Percentiles rank a stretch among this genome's conserved stretches.
phyloP scores from a whole-genome alignment of 805 yeast genomes.

The Torulaspora microellipsoides region DNA sequence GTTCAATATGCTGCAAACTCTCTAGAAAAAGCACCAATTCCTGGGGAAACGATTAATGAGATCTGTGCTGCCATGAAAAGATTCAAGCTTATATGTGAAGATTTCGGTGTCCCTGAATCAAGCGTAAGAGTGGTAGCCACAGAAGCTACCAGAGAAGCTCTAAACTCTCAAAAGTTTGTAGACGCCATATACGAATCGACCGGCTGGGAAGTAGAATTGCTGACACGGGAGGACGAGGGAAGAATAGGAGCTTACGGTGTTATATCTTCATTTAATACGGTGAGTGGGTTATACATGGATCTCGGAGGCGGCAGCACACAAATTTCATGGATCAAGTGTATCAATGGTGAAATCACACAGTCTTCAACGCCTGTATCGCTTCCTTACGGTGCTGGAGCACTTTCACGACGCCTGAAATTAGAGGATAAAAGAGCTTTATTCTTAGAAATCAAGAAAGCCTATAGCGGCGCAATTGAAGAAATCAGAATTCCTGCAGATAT shows the following conservation, averaged over 20 bases:
- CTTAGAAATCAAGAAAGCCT: slow-evolving; percentile 49
- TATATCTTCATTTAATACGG: slow-evolving; percentile 63
- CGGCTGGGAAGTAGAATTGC: slow-evolving; percentile 59
- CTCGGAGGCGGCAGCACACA: slow-evolving; percentile 70
- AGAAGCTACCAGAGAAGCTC: slow-evolving; percentile 68
- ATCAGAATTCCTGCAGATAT: slow-evolving; percentile 52
- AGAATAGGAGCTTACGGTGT: slow-evolving; percentile 67
- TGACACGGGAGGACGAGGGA: slow-evolving; percentile 63
- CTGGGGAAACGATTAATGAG: slow-evolving; percentile 52
- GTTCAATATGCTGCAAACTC: slow-evolving; percentile 45
- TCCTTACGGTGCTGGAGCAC: slow-evolving; percentile 72
- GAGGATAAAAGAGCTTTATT: slow-evolving; percentile 49
- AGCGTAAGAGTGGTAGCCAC: slow-evolving; percentile 68
- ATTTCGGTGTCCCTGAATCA: slow-evolving; percentile 61
- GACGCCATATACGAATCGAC: slow-evolving; percentile 52
- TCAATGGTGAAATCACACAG: slow-evolving; percentile 50
- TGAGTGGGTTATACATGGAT: slow-evolving; percentile 67
- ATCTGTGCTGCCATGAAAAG: slow-evolving; percentile 61
- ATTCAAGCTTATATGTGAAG: slow-evolving; percentile 64
- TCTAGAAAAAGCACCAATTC: slow-evolving; percentile 47
- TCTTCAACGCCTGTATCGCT: slow-evolving; percentile 56
- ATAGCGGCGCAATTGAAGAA: slow-evolving; percentile 45
- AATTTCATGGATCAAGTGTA: slow-evolving; percentile 61
- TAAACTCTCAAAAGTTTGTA: slow-evolving; percentile 56
- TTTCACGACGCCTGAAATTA: slow-evolving; percentile 49